These are phyloP conservation scores for Pyrenophora seminiperda DNA, from an alignment of 2,329 filamentous ascomycete species.

Conservation along the genomic window DNA sequence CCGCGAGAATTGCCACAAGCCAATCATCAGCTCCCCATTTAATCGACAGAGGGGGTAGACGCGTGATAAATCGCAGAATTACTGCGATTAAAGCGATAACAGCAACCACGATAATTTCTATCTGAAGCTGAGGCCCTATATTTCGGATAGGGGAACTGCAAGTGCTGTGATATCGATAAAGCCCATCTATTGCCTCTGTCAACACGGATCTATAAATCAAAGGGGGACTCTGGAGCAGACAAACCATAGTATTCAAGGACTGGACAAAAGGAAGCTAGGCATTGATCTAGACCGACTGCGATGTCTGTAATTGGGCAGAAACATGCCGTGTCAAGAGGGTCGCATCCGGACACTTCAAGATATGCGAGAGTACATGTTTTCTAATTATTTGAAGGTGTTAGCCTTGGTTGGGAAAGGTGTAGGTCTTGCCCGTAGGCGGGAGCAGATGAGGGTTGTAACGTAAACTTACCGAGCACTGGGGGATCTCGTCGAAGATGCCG, in stretches of 20 bases:
- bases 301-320: not conserved
- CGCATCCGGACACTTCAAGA: not conserved
- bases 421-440: not conserved
- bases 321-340: not conserved
- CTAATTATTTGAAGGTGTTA: not conserved
- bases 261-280: not conserved
- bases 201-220: not conserved
- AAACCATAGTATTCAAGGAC: slow-evolving; percentile 1
- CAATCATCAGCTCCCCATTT: not conserved
- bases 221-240: too few relatives aligned
- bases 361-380: not conserved
- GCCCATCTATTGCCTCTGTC: not conserved
- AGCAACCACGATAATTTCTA: not conserved
- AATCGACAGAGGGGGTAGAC: not conserved
- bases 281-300: not conserved
- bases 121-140: not conserved
- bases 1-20: not conserved
- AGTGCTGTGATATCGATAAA: not conserved
- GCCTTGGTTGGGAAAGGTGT: not conserved
- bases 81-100: not conserved
- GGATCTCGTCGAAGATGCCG: not conserved
- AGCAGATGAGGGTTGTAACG: not conserved
- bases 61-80: not conserved
- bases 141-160: not conserved
- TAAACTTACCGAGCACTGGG: not conserved